These are phyloP conservation scores for Zymoseptoria tritici DNA, from an alignment of 2,329 filamentous ascomycete genomes.

Conservation along the genomic window DNA sequence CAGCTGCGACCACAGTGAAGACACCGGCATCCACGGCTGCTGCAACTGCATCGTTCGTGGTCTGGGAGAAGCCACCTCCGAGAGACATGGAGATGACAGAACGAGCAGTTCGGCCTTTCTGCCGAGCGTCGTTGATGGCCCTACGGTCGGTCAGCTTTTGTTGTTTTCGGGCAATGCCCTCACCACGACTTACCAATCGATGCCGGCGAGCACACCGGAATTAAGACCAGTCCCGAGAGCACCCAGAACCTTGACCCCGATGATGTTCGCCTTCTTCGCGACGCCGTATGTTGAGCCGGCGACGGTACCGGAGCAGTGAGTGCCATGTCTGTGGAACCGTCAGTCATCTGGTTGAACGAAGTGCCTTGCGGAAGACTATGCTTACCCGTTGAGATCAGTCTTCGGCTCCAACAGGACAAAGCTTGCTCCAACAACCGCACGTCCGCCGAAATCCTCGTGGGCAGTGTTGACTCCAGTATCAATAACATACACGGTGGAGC, in stretches of 20 bases:
- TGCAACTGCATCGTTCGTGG: conserved; percentile 33
- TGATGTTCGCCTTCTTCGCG: conserved; percentile 39
- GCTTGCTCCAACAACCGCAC: conserved; percentile 23
- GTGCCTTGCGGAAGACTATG: too few species aligned
- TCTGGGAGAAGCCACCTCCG: conserved; percentile 31
- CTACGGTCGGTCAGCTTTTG: too few species aligned
- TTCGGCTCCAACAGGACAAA: conserved; percentile 17
- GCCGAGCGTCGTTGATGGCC: conserved; percentile 51
- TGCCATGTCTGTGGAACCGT: conserved; percentile 53
- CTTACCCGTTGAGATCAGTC: conserved; percentile 44
- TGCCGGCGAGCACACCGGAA: conserved; percentile 41
- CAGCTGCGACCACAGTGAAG: conserved; percentile 34
- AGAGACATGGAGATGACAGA: conserved; percentile 34
- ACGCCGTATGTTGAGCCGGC: conserved; percentile 51
- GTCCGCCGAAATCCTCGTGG: conserved; percentile 30
- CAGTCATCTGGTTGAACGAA: conserved; percentile 13
- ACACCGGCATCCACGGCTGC: conserved; percentile 31
- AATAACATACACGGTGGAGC: conserved; percentile 12
- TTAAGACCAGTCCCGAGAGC: conserved; percentile 37
- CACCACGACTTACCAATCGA: conserved; percentile 28
- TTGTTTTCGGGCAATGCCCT: too few species aligned
- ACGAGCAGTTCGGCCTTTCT: conserved; percentile 61
- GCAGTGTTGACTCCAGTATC: conserved; percentile 19
- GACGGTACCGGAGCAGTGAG: conserved; percentile 79
- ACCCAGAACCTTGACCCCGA: conserved; percentile 45